Base-by-base conservation (phyloP, 306 rosid species). In the Hylodesmum podocarpum region DNA sequence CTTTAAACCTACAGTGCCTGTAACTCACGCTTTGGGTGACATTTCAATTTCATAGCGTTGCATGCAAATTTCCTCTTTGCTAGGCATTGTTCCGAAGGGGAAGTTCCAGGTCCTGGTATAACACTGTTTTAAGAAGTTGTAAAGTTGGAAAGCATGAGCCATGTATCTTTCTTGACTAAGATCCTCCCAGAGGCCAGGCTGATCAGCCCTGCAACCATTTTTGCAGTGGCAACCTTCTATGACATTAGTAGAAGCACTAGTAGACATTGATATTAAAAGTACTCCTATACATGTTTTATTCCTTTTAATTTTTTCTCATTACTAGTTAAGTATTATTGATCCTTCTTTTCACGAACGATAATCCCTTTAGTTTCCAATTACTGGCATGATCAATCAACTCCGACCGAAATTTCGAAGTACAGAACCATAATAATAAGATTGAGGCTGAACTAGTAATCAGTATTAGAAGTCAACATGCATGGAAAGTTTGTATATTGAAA, bases 391-490 rank as follows among this genome's bases (percentile, higher is more conserved):
- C 62, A 41, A 67, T 6, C 43, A 40, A 9, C 59, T 19, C 15
- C 43, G 10, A 40, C 69, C n/a, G 29, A 63, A 79, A 43, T 41
- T 29, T 19, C 39, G 1, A 36, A n/a, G 55, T n/a, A 22, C 13
- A 40, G 11, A 22, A 67, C 58, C 66, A 67, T 47, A 21, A 67
- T 47, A 21, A 47, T 46, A 34, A 16, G 58, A 66, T 33, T 12
- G 37, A 70, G 43, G 43, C 8, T 66, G 55, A 36, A 74, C 36
- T 5, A 55, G 70, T 3, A 55, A 66, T 36, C 39, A 19, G 25
- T 67, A 59, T 67, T 19, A 39, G 5, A 58, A 59, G 40, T 59
- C 53, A 66, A 67, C 31, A 80, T 25, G 53, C 18, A 49, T 36
- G 27, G 63, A n/a, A 19, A 24, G 58, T 39, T 50, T 66, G 65